These are phyloP conservation scores for Miamiensis avidus DNA, from an alignment of 169 alveolate genomes.

Conservation along the genomic window DNA sequence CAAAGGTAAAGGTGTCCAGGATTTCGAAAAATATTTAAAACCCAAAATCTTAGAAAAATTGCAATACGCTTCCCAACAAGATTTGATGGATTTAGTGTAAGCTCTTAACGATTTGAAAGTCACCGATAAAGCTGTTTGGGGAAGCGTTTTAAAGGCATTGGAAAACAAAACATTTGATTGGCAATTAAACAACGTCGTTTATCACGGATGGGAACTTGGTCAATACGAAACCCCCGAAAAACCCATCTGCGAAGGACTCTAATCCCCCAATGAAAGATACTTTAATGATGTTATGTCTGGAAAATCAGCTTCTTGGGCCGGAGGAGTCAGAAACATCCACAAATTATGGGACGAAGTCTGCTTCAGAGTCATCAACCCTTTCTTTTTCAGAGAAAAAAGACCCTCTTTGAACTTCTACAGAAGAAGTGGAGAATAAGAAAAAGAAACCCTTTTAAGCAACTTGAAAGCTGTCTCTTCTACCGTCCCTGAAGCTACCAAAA, in stretches of 20 bases:
- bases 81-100: background rate
- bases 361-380: background rate
- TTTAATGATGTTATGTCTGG: background rate
- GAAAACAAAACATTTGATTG: background rate
- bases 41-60: background rate
- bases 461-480: background rate
- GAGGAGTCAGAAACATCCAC: background rate
- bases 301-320: background rate
- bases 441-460: background rate
- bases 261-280: background rate
- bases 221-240: background rate
- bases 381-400: background rate
- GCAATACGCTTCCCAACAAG: background rate
- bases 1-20: too few species aligned
- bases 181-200: background rate
- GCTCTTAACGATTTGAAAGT: background rate
- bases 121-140: background rate
- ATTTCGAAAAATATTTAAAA: too few species aligned
- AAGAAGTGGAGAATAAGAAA: background rate
- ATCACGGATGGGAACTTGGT: background rate
- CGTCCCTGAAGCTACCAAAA: background rate
- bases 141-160: background rate
- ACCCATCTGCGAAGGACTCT: background rate
- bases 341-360: background rate
- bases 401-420: background rate